Base-by-base conservation (phyloP, 2,329 filamentous ascomycete species). In the Colletotrichum euphorbiae region DNA sequence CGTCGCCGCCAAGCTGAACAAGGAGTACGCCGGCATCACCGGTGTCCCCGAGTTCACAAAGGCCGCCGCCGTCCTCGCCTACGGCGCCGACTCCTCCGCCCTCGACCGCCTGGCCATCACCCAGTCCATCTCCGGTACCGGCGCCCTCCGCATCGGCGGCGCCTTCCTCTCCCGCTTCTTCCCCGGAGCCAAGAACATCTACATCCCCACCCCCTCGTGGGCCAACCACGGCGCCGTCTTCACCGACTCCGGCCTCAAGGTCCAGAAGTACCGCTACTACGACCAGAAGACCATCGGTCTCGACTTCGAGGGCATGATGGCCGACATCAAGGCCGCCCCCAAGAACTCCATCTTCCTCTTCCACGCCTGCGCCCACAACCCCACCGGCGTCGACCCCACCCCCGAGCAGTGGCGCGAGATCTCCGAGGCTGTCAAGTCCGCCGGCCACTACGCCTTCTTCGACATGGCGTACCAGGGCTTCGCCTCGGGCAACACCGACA, bases 381-480 rank as follows among this genome's bases (percentile, higher is more conserved):
- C 95, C 68, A 98, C 96, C 71, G 95, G 95, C 79, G 92, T 98
- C 76, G 95, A 98, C 83, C 96, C 95, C 40, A 97, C 93, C 46
- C 83, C 89, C 75, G 91, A 93, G 80, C 95, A 98, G 85, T 98
- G 95, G 95, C 89, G 89, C 82, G 86, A 95, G 84, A 96, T 99
- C 80, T 93, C 92, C 81, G 84, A 91, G 70, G 92, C 91, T 70
- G 90, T 97, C 81, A 97, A 97, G 88, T 87, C 89, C 79, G 90
- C 92, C 80, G 90, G 87, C 57, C 95, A 98, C 87, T 97, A 91
- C 80, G 90, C 93, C 75, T 98, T 99, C 89, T 99, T 98, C 84
- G 95, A 98, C 82, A 98, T 98, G 94, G 95, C 95, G 72, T 99
- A 99, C 87, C 95, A 99, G 84, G 95, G 95, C 75, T 98, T 99